Evolutionary conservation across 75 land plant species (phyloP).

Genomic region (Pinus tabuliformis): DNA sequence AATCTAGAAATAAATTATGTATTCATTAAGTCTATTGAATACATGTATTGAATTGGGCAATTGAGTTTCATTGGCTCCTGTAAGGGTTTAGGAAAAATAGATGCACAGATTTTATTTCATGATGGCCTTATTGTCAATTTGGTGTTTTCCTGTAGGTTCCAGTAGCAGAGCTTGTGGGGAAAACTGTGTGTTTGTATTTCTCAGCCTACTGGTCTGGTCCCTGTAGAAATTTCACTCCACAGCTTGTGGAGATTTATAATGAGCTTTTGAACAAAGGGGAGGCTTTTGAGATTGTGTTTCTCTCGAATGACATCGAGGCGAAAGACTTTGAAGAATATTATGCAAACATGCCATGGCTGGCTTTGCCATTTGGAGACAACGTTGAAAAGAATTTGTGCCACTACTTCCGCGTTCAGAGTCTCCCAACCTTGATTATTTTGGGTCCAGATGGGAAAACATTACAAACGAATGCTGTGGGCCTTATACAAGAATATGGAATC

Average conservation of each 20-base stretch:
- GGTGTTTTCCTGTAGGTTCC: conserved; percentile 15
- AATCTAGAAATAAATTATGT: no score
- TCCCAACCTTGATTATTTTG: conserved; percentile 21
- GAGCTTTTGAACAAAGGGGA: conserved; percentile 20
- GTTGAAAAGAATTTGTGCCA: conserved; percentile 12
- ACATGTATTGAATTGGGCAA: no score
- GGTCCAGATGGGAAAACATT: conserved; percentile 35
- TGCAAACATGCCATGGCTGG: conserved; percentile 31
- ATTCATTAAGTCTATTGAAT: no score
- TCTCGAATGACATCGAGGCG: conserved; percentile 24
- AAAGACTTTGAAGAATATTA: conserved; percentile 15
- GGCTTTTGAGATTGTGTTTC: conserved; percentile 30
- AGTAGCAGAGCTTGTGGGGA: conserved; percentile 32
- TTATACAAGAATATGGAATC: conserved; percentile 14
- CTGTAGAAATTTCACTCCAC: conserved; percentile 29
- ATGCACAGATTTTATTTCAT: no score
- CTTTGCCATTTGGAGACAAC: conserved; percentile 20
- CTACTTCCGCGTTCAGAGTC: conserved; percentile 20
- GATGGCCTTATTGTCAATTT: no score
- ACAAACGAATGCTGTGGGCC: conserved; percentile 4
- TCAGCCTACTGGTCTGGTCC: conserved; percentile 50
- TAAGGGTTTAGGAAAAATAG: no score
- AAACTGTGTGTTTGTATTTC: conserved; percentile 53
- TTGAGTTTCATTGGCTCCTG: no score
- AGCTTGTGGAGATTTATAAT: conserved; percentile 24